Base-by-base conservation (phyloP, 106 monocot genomes). In the Dendrobium officinale region DNA sequence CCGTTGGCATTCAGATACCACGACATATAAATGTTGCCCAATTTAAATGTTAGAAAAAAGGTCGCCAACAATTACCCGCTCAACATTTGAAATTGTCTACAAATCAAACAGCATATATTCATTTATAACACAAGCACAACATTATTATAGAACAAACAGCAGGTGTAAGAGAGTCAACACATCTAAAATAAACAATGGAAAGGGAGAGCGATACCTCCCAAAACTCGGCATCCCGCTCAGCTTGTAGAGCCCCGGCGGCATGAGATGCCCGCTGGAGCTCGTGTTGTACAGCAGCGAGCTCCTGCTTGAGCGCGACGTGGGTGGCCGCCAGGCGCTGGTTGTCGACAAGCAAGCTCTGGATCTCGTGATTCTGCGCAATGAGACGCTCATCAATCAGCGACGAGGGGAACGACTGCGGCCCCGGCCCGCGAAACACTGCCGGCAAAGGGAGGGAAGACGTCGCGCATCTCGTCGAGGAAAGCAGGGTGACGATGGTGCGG, bases 291-390 rank as follows among this genome's bases (percentile, higher is more conserved):
- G 90, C 80, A 73, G 84, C 78, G 58, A 93, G 79, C 85, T 96
- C 96, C 83, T 93, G 91, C 74, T 86, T 91, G 81, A 96, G 87
- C 6, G 96, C 96, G 10, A 96, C 96, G 83, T 96, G 96, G 45
- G 93, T 93, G 54, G 96, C 96, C 19, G 96, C 93, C 51, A 96
- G 87, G 18, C 90, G 88, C 82, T 96, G 96, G 86, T 96, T 96
- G 81, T 96, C 93, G 31, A 78, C 77, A 66, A 96, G 88, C 40
- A 96, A 88, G 26, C 61, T 83, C 77, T 93, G 96, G 84, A 93
- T 86, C 44, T 96, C 93, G 24, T 88, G 85, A 68, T 84, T 80
- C 85, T 93, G 91, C 5, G 81, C 86, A 16, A 82, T 88, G 77
- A 91, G 81, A 41, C 88, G 82, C 22, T 93, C 93, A 84, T 96